Percentiles rank a stretch among this genome's conserved stretches.
phyloP scores from a whole-genome alignment of 495 filamentous ascomycete species.

The Penicillium taxi region DNA sequence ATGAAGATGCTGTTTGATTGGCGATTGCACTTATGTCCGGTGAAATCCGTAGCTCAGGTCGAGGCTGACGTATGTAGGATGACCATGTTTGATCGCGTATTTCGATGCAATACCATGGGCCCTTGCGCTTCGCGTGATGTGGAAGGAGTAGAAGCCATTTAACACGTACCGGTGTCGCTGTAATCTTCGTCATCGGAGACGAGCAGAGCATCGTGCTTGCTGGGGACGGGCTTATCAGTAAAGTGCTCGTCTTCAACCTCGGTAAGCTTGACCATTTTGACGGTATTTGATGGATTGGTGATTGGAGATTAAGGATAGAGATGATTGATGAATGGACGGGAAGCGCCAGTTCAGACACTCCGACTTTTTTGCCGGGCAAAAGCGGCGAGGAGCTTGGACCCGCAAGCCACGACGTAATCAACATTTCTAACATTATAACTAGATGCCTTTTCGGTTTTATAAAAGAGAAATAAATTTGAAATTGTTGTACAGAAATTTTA shows the following conservation, averaged over 20 bases:
- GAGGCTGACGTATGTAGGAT: no score
- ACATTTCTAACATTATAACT: no score
- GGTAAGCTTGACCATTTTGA: constrained; percentile 88
- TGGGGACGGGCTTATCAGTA: constrained; percentile 59
- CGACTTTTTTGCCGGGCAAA: constrained; percentile 44
- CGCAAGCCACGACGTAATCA: constrained; percentile 15
- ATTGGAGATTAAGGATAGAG: constrained; percentile 12
- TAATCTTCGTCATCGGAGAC: constrained; percentile 75
- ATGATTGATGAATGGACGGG: constrained; percentile 21
- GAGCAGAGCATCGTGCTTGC: constrained; percentile 39
- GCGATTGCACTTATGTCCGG: no score
- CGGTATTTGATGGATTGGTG: constrained; percentile 17
- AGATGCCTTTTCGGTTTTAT: no score
- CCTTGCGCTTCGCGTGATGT: constrained; percentile 5
- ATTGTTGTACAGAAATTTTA: constrained; percentile 23
- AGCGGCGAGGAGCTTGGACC: constrained; percentile 35
- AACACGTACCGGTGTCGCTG: constrained; percentile 72
- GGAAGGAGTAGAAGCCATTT: constrained; percentile 4
- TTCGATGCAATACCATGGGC: not conserved
- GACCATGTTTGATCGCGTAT: no score
- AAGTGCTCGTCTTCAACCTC: constrained; percentile 97
- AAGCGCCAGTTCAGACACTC: constrained; percentile 24
- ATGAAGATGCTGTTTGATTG: not conserved
- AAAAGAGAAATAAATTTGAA: constrained; percentile 1
- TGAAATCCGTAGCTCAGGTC: no score